Evolutionary conservation across 1,139 yeast genomes (phyloP).

Genomic region (Debaryomyces psychrophilus): DNA sequence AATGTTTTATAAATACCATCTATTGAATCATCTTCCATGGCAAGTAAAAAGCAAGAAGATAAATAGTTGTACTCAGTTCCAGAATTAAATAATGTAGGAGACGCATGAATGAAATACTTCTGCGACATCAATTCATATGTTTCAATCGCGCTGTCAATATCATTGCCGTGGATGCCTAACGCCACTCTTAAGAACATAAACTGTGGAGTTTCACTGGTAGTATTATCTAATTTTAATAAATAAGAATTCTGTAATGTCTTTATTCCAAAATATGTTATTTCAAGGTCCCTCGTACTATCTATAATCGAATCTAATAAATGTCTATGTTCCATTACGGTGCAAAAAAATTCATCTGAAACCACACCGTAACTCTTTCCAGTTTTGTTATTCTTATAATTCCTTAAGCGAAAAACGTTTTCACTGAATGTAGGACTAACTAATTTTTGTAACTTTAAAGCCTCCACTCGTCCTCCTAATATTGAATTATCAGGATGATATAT

Average conservation of each 20-base stretch:
- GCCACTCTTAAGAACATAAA: slow-evolving; percentile 89
- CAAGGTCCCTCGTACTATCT: slow-evolving; percentile 40
- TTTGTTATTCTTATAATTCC: slow-evolving; percentile 19
- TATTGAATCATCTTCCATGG: slow-evolving; percentile 88
- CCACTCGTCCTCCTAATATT: slow-evolving; percentile 50
- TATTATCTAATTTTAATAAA: slow-evolving; percentile 66
- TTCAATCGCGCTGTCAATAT: slow-evolving; percentile 70
- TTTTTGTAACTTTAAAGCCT: slow-evolving; percentile 36
- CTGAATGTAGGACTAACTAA: slow-evolving; percentile 32
- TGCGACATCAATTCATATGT: slow-evolving; percentile 84
- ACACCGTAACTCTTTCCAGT: slow-evolving; percentile 20
- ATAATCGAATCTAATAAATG: slow-evolving; percentile 41
- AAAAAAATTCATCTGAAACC: slow-evolving; percentile 31
- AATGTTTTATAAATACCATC: slow-evolving; percentile 89
- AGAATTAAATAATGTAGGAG: slow-evolving; percentile 87
- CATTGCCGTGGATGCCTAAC: slow-evolving; percentile 80
- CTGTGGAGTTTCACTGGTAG: slow-evolving; percentile 87
- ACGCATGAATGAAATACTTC: slow-evolving; percentile 84
- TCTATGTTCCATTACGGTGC: slow-evolving; percentile 34
- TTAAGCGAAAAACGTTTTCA: slow-evolving; percentile 33
- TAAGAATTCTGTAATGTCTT: slow-evolving; percentile 78
- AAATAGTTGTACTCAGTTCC: slow-evolving; percentile 52
- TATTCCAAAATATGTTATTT: slow-evolving; percentile 53
- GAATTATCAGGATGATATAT: slow-evolving; percentile 52
- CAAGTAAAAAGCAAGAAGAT: slow-evolving; percentile 87